Conservation (phyloP, 306 rosid species). For the Ceratonia siliqua region DNA sequence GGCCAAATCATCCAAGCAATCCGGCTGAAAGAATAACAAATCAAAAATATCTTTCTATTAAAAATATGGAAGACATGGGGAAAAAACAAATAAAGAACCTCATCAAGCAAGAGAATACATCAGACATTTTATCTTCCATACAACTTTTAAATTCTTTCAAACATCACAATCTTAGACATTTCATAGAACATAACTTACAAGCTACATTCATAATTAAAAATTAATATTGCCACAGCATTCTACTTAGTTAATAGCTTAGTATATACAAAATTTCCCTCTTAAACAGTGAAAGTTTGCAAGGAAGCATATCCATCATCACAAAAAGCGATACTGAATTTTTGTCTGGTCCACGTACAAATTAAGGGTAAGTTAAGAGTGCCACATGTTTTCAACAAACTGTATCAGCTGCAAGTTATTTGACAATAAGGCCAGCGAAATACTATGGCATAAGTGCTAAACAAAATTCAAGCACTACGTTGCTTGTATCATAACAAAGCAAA, state of each 20-base stretch:
- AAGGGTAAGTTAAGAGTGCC: neutral
- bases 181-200: neutral
- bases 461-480: neutral
- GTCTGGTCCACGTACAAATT: neutral
- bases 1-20: conserved; percentile 74
- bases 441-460: neutral
- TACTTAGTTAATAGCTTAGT: neutral
- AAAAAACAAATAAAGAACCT: neutral
- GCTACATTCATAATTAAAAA: neutral
- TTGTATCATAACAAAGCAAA: neutral
- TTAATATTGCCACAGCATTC: neutral
- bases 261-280: neutral
- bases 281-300: neutral
- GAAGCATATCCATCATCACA: neutral
- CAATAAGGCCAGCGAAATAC: neutral
- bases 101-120: neutral
- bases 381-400: neutral
- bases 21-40: conserved; percentile 56
- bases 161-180: conserved; percentile 1
- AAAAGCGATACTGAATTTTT: neutral
- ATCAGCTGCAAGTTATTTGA: neutral
- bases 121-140: neutral
- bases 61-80: neutral
- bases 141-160: conserved; percentile 23
- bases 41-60: neutral